These are phyloP conservation scores for Amauroascus niger DNA, from an alignment of 2,329 filamentous ascomycete species.

Conservation along the genomic window DNA sequence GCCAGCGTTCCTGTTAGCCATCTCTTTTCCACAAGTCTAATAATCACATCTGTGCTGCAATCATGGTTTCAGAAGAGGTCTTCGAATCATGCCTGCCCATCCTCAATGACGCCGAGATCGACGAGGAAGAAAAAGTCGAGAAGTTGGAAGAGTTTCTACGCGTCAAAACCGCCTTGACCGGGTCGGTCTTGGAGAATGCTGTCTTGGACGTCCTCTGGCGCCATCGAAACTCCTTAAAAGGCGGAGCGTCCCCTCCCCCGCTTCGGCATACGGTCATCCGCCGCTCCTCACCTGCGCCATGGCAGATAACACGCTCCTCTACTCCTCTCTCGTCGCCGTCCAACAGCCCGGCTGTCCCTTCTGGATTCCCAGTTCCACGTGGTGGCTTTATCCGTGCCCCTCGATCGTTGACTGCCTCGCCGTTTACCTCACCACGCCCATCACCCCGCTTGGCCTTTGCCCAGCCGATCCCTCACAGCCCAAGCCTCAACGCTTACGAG, in stretches of 20 bases:
- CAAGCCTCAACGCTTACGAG: constrained; percentile 87
- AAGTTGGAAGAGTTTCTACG: constrained; percentile 76
- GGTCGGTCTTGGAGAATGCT: constrained; percentile 73
- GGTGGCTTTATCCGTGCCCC: constrained; percentile 67
- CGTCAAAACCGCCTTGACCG: constrained; percentile 65
- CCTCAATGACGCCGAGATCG: constrained; percentile 68
- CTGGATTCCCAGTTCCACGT: constrained; percentile 63
- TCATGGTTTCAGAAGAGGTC: constrained; percentile 84
- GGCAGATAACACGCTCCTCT: constrained; percentile 64
- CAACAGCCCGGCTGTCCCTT: constrained; percentile 67
- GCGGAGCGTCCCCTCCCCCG: constrained; percentile 68
- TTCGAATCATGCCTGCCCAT: constrained; percentile 87
- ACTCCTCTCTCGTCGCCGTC: constrained; percentile 80
- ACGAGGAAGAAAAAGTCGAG: constrained; percentile 94
- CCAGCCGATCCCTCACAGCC: constrained; percentile 89
- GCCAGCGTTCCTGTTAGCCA: background rate
- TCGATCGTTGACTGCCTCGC: constrained; percentile 67
- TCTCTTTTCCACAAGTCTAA: background rate
- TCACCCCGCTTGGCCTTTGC: constrained; percentile 85
- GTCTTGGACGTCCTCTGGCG: constrained; percentile 82
- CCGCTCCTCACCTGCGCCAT: constrained; percentile 82
- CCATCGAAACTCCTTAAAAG: constrained; percentile 33
- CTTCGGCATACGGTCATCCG: constrained; percentile 83
- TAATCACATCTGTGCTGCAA: constrained; percentile 23
- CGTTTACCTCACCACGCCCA: constrained; percentile 86